Conservation (phyloP, 1,284 basidiomycete species). For the Ustilago trichophora region DNA sequence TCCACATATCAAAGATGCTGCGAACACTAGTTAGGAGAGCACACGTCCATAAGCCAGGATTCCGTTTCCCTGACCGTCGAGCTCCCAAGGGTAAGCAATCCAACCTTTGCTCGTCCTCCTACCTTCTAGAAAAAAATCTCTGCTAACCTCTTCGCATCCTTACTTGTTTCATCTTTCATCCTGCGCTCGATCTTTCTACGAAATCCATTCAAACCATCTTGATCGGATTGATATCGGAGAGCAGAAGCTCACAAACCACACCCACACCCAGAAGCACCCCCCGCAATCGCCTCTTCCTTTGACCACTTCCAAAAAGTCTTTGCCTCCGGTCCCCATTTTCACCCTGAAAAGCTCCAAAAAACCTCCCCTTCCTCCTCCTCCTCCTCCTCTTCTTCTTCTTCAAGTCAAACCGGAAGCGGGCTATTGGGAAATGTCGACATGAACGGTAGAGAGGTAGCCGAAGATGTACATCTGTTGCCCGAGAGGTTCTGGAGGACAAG, state of each 20-base stretch:
- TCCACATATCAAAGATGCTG: slow-evolving; percentile 43
- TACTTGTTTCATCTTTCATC: neutral
- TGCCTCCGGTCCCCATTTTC: slow-evolving; percentile 61
- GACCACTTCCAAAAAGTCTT: slow-evolving; percentile 58
- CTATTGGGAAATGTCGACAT: slow-evolving; percentile 19
- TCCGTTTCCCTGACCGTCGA: slow-evolving; percentile 58
- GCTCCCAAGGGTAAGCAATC: slow-evolving; percentile 53
- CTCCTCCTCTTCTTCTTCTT: neutral
- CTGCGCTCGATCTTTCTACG: too few species aligned
- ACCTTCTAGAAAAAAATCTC: too few species aligned
- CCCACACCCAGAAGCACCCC: slow-evolving; percentile 64
- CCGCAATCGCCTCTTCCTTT: slow-evolving; percentile 49
- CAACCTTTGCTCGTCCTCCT: neutral
- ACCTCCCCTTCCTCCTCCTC: neutral
- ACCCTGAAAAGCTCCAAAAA: slow-evolving; percentile 55
- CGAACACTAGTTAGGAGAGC: slow-evolving; percentile 50
- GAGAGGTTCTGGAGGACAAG: slow-evolving; percentile 62
- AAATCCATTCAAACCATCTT: neutral
- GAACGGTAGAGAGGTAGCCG: slow-evolving; percentile 30
- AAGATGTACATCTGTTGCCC: slow-evolving; percentile 47
- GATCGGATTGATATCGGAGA: too few species aligned
- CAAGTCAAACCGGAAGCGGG: slow-evolving; percentile 1
- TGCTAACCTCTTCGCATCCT: neutral
- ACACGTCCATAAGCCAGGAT: slow-evolving; percentile 51
- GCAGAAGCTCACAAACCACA: slow-evolving; percentile 55